Evolutionary conservation across 768 basidiomycete genomes (phyloP), one percentile per base, ranked within the genome.

Genomic region (Termitomyces sp.): DNA sequence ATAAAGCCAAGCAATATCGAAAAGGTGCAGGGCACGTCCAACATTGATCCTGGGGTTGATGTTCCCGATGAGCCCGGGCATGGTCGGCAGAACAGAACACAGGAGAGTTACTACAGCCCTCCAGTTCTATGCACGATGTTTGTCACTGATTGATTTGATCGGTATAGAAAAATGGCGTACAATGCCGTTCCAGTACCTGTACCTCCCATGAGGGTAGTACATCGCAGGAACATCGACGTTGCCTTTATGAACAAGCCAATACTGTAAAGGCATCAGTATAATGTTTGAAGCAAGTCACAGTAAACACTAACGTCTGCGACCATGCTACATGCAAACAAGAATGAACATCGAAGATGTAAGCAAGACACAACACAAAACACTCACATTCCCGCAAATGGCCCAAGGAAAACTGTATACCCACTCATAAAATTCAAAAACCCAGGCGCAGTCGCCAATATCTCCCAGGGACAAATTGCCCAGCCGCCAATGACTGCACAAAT

Each of bases 401-500:
- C 91, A 25, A 96, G 77, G 70, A 96, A 92, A 25, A 94, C 87
- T 0, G 92, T 88, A 68, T 94, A 95, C 3, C 91, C 92, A 29
- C 81, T 83, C 86, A 93, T 89, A 73, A 94, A 93, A 14, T 77
- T 76, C 67, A 93, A 69, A 73, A 93, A 92, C 1, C 84, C 84
- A 37, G 84, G 77, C 0, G 88, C 91, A 29, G 77, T 80, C 3
- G 79, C 78, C 37, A 95, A 77, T 57, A 96, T 92, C 73, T 93
- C 86, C 94, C 93, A 96, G 4, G 93, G 92, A 63, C 84, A 86
- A n/a, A 92, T 72, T 0, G 81, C 85, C 93, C 94, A 96, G 0
- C 91, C 91, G 3, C 93, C 92, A 5, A 96, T 69, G 51, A 95
- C 57, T 0, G 91, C 90, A 64, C 91, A 94, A 38, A 96, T 76